Evolutionary conservation across 1,284 basidiomycete species (phyloP).

Genomic region (Cryptococcus neoformans): DNA sequence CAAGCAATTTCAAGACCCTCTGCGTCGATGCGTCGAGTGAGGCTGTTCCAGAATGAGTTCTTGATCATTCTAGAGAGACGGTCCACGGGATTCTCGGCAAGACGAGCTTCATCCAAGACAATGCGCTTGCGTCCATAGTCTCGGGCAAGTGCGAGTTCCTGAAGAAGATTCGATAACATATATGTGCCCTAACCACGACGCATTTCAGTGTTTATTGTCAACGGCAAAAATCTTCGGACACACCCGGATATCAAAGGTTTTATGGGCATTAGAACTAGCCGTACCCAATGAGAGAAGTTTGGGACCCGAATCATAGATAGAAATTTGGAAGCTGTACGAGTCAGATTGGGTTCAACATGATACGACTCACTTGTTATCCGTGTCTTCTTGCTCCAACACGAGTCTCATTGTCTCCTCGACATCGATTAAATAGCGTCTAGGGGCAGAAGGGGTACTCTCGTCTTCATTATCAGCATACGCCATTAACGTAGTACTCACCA

Average conservation of each 20-base stretch:
- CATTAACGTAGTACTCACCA: constrained; percentile 41
- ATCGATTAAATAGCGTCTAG: constrained; percentile 87
- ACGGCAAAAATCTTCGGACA: constrained; percentile 38
- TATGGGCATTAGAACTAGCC: constrained; percentile 95
- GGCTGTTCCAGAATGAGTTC: constrained; percentile 96
- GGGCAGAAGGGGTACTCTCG: constrained; percentile 50
- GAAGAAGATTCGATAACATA: constrained; percentile 98
- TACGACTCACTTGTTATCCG: constrained; percentile 70
- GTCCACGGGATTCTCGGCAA: constrained; percentile 97
- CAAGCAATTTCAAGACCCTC: constrained; percentile 96
- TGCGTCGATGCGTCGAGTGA: constrained; percentile 94
- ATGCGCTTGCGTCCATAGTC: constrained; percentile 94
- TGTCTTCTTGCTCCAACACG: constrained; percentile 96
- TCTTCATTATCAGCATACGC: constrained; percentile 37
- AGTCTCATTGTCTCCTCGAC: constrained; percentile 99
- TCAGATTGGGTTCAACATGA: neutral
- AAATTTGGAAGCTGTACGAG: constrained; percentile 64
- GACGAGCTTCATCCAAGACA: constrained; percentile 92
- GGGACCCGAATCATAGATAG: constrained; percentile 92
- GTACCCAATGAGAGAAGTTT: constrained; percentile 96
- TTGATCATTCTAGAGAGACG: constrained; percentile 97
- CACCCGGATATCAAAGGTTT: constrained; percentile 90
- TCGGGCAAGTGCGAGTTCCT: constrained; percentile 95
- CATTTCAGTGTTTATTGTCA: constrained; percentile 2
- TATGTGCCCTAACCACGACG: constrained; percentile 72